A percentile compares a stretch with the other conserved stretches of the same genome.
Evolutionary conservation across 148 eudicot species (phyloP).

Genomic region (Fagopyrum tataricum): DNA sequence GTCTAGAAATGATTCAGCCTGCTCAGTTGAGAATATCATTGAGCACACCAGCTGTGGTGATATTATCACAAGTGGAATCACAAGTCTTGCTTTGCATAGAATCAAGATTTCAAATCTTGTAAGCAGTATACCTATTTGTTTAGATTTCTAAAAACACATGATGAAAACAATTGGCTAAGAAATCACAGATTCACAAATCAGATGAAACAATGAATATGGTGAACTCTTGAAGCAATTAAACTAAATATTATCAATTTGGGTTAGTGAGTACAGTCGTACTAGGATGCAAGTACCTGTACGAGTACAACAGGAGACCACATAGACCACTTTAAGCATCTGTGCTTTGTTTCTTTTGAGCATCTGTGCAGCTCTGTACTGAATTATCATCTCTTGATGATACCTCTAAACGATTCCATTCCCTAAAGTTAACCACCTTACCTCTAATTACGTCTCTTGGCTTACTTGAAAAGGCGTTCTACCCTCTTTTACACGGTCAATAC

Average conservation of each 20-base stretch:
- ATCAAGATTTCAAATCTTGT: neutral
- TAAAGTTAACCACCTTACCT: neutral
- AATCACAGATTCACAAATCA: neutral
- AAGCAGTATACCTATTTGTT: neutral
- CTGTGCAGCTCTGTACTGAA: neutral
- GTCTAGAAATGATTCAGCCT: too few species aligned
- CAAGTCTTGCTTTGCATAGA: neutral
- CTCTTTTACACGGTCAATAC: neutral
- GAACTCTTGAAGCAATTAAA: neutral
- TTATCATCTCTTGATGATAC: neutral
- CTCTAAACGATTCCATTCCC: constrained; percentile 3
- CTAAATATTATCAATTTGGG: neutral
- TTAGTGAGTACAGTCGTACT: neutral
- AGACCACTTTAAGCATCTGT: neutral
- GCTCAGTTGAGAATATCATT: too few species aligned
- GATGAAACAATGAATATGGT: neutral
- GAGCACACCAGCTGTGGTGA: too few species aligned
- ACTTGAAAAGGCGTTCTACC: neutral
- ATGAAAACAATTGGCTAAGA: neutral
- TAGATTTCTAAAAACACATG: neutral
- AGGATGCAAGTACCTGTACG: constrained; percentile 3
- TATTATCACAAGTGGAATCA: neutral
- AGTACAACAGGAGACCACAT: neutral
- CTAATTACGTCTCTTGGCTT: neutral
- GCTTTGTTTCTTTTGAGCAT: neutral